Percentiles rank a stretch among this genome's conserved stretches.
Conservation (phyloP, 2,329 filamentous ascomycete genomes). For the Lasiodiplodia citricola region DNA sequence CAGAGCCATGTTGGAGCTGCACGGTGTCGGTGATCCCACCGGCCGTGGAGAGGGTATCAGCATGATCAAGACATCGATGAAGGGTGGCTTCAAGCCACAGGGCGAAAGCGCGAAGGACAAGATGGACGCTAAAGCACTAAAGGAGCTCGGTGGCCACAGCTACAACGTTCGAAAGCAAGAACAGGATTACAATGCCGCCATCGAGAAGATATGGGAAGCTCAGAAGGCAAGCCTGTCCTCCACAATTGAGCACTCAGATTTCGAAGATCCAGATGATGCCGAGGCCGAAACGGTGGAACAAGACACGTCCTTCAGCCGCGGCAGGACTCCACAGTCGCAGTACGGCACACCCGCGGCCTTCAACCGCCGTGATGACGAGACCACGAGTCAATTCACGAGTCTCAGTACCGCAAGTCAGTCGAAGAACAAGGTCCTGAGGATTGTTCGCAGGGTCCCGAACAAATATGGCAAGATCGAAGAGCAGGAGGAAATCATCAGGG, state of each 20-base stretch:
- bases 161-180: constrained; percentile 98
- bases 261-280: constrained; percentile 67
- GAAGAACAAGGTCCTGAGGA: constrained; percentile 70
- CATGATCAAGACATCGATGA: constrained; percentile 98
- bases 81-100: constrained; percentile 91
- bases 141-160: constrained; percentile 81
- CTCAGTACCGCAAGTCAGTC: constrained; percentile 65
- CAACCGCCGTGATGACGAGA: constrained; percentile 71
- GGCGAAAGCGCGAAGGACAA: constrained; percentile 88
- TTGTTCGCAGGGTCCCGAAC: constrained; percentile 71
- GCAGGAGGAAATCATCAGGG: constrained; percentile 68
- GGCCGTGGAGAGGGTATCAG: constrained; percentile 93
- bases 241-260: constrained; percentile 74
- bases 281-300: constrained; percentile 51
- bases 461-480: constrained; percentile 68
- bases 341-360: constrained; percentile 63
- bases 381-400: constrained; percentile 58
- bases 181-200: constrained; percentile 87
- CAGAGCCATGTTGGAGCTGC: constrained; percentile 95
- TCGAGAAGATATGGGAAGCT: constrained; percentile 88
- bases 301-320: constrained; percentile 44
- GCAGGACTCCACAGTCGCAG: constrained; percentile 70
- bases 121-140: constrained; percentile 75
- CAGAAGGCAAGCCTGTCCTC: constrained; percentile 82
- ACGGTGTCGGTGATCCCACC: constrained; percentile 93